Evolutionary conservation across 1,284 basidiomycete genomes (phyloP).

Genomic region (Ceratorhiza oryzae-sativae): DNA sequence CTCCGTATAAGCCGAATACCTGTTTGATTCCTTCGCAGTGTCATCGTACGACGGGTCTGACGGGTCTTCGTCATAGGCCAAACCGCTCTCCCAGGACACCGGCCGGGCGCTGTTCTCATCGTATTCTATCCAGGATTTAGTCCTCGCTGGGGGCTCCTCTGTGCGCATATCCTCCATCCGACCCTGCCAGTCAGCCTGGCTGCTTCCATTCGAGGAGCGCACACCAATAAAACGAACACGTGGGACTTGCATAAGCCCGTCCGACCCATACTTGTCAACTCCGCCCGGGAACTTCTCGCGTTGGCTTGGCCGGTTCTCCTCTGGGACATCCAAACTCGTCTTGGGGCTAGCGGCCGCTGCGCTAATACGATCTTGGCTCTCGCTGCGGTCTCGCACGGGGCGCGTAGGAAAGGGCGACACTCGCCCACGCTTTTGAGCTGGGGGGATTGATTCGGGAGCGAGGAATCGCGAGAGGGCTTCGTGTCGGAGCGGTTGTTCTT

Average conservation of each 20-base stretch:
- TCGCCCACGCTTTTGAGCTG: conserved; percentile 21
- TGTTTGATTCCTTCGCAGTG: not conserved
- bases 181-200: conserved; percentile 33
- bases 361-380: not conserved
- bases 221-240: conserved; percentile 34
- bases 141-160: not conserved
- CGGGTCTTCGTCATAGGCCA: conserved; percentile 19
- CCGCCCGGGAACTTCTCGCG: conserved; percentile 35
- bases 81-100: conserved; percentile 21
- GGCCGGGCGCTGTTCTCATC: conserved; percentile 18
- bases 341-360: not conserved
- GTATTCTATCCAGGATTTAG: conserved; percentile 1
- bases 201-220: conserved; percentile 32
- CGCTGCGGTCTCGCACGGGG: conserved; percentile 8
- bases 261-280: not conserved
- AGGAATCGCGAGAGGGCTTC: conserved; percentile 26
- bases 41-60: conserved; percentile 1
- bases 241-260: conserved; percentile 14
- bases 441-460: conserved; percentile 15
- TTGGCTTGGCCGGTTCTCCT: not conserved
- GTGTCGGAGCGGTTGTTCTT: conserved; percentile 4
- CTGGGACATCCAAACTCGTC: conserved; percentile 1
- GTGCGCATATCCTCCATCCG: conserved; percentile 30
- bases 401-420: conserved; percentile 26
- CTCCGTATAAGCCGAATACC: conserved; percentile 13